Evolutionary conservation across 306 rosid genomes (phyloP), one percentile per base, ranked within the genome.

Genomic region (Biancaea sappan): DNA sequence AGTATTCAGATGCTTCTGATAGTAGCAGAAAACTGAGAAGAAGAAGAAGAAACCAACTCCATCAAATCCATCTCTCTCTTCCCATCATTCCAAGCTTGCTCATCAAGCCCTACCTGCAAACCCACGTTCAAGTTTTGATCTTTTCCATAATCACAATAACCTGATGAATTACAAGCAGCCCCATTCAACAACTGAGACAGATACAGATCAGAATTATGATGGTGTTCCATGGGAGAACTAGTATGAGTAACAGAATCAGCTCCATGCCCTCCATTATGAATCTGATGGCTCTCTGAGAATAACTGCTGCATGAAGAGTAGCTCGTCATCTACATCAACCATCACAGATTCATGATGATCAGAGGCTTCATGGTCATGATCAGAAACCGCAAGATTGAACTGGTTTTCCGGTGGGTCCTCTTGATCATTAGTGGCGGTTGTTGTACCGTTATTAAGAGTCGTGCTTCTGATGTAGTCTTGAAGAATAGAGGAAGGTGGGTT

Each of bases 271-370:
- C 12, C 59, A 37, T 48, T 28, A 6, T 63, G 52, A 3, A 41
- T 32, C 21, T 3, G 11, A 34, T 34, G 4, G 5, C 64, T 76
- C 61, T 75, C 81, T n/a, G 73, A 67, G 77, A 89, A 88, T 73
- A 88, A 63, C 22, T 71, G 85, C 47, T 91, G 94, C 90, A 91
- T 86, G 90, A 88, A 94, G 59, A 82, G 85, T 8, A 90, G 43
- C 68, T 91, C 97, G 4, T 94, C 93, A 59, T 88, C 94, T 0
- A 69, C 38, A 16, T 77, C 77, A 28, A 47, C 50, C 14, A 85
- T 37, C n/a, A 80, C 74, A 50, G 83, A 81, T 12, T 83, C 83
- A 25, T 14, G 19, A n/a, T n/a, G n/a, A n/a, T n/a, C n/a, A 2
- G 88, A 82, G 9, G 78, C n/a, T n/a, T n/a, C n/a, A n/a, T n/a